Evolutionary conservation across 2,329 filamentous ascomycete genomes (phyloP).

Genomic region (Incumbomyces delicatus): DNA sequence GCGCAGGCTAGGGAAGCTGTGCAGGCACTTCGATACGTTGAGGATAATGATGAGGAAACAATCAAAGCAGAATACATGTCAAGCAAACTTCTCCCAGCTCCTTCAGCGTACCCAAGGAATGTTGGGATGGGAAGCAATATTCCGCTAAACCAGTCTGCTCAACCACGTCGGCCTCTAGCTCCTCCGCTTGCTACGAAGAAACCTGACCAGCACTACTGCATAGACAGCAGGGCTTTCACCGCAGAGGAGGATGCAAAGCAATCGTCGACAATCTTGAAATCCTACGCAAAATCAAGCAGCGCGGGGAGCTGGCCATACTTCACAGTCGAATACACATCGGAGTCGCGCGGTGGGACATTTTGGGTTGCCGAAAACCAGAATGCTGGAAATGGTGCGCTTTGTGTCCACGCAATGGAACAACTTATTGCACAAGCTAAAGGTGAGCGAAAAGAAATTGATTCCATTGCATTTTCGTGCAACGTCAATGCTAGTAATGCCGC

Average conservation of each 20-base stretch:
- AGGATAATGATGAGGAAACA: too few species aligned
- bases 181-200: neutral
- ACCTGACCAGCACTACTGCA: constrained; percentile 5
- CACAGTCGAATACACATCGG: constrained; percentile 8
- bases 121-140: neutral
- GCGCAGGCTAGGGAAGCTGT: too few species aligned
- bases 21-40: too few species aligned
- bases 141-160: neutral
- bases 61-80: too few species aligned
- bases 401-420: constrained; percentile 9
- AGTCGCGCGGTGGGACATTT: constrained; percentile 6
- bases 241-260: neutral
- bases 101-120: too few species aligned
- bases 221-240: neutral
- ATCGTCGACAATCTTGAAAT: neutral
- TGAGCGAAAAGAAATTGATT: constrained; percentile 3
- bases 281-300: constrained; percentile 1
- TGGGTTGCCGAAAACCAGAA: constrained; percentile 11
- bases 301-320: constrained; percentile 9
- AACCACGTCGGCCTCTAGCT: constrained; percentile 1
- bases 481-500: neutral
- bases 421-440: neutral
- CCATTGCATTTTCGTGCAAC: constrained; percentile 6
- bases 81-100: too few species aligned
- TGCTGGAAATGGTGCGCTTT: constrained; percentile 6